Base-by-base conservation (phyloP, 768 basidiomycete genomes). In the Mycena albidolilacea region DNA sequence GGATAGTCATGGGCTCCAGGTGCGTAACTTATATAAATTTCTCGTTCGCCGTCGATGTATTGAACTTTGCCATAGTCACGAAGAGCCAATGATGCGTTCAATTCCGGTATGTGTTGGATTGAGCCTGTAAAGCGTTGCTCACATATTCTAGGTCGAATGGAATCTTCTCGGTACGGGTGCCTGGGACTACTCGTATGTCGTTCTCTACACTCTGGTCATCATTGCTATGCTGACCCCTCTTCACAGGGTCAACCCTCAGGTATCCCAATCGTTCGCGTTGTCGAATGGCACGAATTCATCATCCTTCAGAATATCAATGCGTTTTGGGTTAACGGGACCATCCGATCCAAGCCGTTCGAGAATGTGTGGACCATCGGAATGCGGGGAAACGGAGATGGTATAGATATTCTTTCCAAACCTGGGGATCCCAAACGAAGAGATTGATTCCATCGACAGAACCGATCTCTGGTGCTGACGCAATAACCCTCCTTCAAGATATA, bases 61-160 rank as follows among this genome's bases (percentile, higher is more conserved):
- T 66, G 52, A 48, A 63, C 12, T 30, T 55, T 58, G 30, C 9
- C 43, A 15, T 44, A 89, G 89, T 80, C 91, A 93, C 78, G 89
- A 93, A 79, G 92, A 94, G 77, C 92, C 93, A 10, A 92, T 93
- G 90, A 89, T 90, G 85, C 88, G 92, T 23, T 90, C 91, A 43
- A 90, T 89, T 2, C 92, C 92, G 5, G 86, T 17, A 5, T 2
- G 37, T 59, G 15, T 58, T 58, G 9, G 17, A 38, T 39, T 5
- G 37, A 38, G 38, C 5, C 4, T 38, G 17, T 19, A 17, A 39
- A 1, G 10, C 15, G 9, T 39, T 19, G 38, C 38, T 39, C 15
- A 58, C 4, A 39, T 7, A 41, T 90, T 89, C 3, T 91, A 92
- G 8, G 86, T 87, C 71, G 91, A 93, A 78, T 94, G 91, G 85